Conservation (phyloP, 228 moss, liverwort and hornwort species). For the Sphagnum magellanicum region DNA sequence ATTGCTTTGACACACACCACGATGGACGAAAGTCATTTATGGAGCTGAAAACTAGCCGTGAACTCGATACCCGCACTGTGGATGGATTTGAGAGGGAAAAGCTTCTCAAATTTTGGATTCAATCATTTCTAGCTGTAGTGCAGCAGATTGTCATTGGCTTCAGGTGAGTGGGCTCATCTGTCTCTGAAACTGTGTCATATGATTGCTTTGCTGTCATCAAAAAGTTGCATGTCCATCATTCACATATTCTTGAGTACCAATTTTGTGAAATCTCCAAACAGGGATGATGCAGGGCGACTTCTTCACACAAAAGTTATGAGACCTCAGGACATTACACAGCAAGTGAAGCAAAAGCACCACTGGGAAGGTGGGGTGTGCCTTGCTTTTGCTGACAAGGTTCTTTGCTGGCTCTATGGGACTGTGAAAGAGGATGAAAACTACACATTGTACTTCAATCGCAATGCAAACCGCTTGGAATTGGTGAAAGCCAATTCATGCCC, state of each 20-base stretch:
- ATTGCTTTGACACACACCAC: constrained; percentile 63
- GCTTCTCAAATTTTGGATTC: constrained; percentile 96
- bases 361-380: constrained; percentile 99
- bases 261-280: constrained; percentile 11
- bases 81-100: constrained; percentile 85
- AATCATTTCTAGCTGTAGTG: constrained; percentile 97
- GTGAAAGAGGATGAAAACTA: constrained; percentile 97
- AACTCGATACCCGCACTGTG: constrained; percentile 63
- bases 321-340: constrained; percentile 86
- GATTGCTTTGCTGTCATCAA: neutral
- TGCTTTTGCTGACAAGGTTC: constrained; percentile 88
- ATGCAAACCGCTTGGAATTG: constrained; percentile 73
- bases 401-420: constrained; percentile 98
- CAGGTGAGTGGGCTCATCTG: constrained; percentile 34
- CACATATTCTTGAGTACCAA: too few species aligned
- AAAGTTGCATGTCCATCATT: neutral
- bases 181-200: neutral
- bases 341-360: constrained; percentile 82
- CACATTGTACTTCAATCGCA: constrained; percentile 62
- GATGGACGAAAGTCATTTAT: constrained; percentile 76
- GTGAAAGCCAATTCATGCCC: constrained; percentile 81
- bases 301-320: constrained; percentile 74
- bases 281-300: constrained; percentile 82
- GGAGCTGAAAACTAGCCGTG: constrained; percentile 86
- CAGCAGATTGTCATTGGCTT: constrained; percentile 84